Evolutionary conservation across 768 basidiomycete genomes (phyloP), one percentile per base, ranked within the genome.

Genomic region (Pulveroboletus sp.): DNA sequence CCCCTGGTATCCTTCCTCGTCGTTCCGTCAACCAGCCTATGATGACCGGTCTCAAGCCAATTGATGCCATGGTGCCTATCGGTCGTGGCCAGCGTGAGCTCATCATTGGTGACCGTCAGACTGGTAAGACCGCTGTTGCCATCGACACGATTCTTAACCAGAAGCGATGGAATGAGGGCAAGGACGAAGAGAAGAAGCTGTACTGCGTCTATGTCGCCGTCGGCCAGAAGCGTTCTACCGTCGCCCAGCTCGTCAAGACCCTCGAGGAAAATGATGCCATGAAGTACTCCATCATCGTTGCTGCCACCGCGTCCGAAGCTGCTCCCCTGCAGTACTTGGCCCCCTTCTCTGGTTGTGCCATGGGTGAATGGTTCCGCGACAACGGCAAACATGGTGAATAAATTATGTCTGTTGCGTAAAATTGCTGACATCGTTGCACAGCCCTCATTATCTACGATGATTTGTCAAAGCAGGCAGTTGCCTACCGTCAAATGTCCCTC

Each of bases 351-450:
- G 96, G 96, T 57, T 95, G 93, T 74, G 96, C 96, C 65, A 99
- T 99, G 93, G 96, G 96, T 71, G 96, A 99, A 77, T 99, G 95
- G 95, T 99, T 99, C 96, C 90, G 93, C 76, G 96, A 99, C 77
- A 99, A 99, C 72, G 95, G 93, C 78, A 97, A 95, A 78, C 96
- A 99, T 74, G 94, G 88, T 88, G 64, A 47, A 83, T 61, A 24
- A 35, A n/a, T 28, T 2, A 5, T 3, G n/a, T 41, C 17, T 7
- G 21, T 37, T 3, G 21, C 11, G 39, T 45, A 43, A 48, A 30
- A 3, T 7, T 56, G 31, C 52, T 67, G 36, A 66, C 45, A 27
- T 51, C 17, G 45, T 55, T 15, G 37, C 27, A 14, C 47, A 89
- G 88, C 95, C 58, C 82, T 98, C 63, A 98, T 99, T 75, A 89